Conservation (phyloP, 1,284 basidiomycete genomes). For the Ceratobasidium sp. region DNA sequence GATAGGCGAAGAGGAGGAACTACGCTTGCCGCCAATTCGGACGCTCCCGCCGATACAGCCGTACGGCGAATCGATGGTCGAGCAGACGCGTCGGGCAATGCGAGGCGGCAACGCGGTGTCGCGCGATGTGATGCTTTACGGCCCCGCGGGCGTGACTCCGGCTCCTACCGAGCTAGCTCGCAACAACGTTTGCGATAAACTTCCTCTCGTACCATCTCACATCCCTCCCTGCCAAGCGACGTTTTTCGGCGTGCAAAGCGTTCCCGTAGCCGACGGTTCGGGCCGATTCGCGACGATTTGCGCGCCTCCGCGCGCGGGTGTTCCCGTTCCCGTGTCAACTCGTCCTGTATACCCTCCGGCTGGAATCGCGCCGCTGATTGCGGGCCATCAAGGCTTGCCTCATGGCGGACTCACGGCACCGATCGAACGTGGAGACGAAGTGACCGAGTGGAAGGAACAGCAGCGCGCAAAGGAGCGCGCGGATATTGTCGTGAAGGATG, state of each 20-base stretch:
- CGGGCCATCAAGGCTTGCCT: constrained; percentile 19
- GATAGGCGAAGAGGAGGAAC: not conserved
- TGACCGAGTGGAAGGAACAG: constrained; percentile 15
- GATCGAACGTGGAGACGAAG: not conserved
- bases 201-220: not conserved
- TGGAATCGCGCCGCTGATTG: constrained; percentile 8
- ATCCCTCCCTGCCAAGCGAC: constrained; percentile 9
- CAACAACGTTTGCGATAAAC: constrained; percentile 7
- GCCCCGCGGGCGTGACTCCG: constrained; percentile 14
- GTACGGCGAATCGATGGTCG: not conserved
- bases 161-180: constrained; percentile 9
- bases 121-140: not conserved
- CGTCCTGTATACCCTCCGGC: constrained; percentile 16
- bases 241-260: constrained; percentile 4
- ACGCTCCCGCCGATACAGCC: not conserved
- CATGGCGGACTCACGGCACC: constrained; percentile 20
- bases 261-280: constrained; percentile 15
- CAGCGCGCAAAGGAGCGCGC: constrained; percentile 29
- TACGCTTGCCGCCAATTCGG: not conserved
- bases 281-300: constrained; percentile 16
- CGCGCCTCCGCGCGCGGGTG: too few relatives aligned
- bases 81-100: constrained; percentile 10
- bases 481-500: constrained; percentile 22
- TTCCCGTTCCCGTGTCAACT: too few relatives aligned
- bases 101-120: not conserved